Base-by-base conservation (phyloP, 108 stramenopile species). In the Fragilaria radians region DNA sequence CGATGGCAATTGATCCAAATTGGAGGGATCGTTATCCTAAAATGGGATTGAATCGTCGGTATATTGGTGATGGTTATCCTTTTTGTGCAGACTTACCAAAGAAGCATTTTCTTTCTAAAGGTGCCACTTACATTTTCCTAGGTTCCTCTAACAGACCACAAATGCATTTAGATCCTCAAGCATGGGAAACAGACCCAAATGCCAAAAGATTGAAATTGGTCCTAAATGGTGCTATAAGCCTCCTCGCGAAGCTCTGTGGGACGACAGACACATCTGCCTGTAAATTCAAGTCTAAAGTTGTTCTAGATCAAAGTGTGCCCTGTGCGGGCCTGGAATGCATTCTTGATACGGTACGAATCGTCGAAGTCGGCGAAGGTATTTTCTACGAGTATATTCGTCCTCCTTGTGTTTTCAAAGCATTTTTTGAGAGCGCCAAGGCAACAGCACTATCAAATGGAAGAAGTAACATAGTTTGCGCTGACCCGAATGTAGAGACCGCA, bases 1-100 rank as follows among this genome's bases (percentile, higher is more conserved):
- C 67, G 1, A 60, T 68, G 59, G 21, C 46, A 22, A 55, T 68
- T 17, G n/a, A n/a, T 24, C 52, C 60, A 11, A 55, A 60, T 1
- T 72, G 53, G 28, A 58, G 82, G 22, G 89, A 90, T 69, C 54
- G 52, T 9, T 85, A 86, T 57, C 88, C 88, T 32, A 90, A 90
- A 25, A 61, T 63, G 22, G 67, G 68, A 25, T 49, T 89, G 18
- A 28, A 70, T 54, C 57, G 60, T 7, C 52, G 66, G 9, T 90
- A 80, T 53, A 58, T 90, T 11, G 89, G 85, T 7, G 89, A 90
- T 59, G 53, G 71, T 11, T 79, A 78, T 66, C 70, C 72, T n/a
- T 65, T 83, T 5, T 88, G 87, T 54, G 55, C 46, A 5, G 83
- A 88, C 58, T 46, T 85, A 0, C 82, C 82, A 4, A 17, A 14